These are phyloP conservation scores for Pinus tabuliformis DNA, from an alignment of 75 land plant species.

Conservation along the genomic window DNA sequence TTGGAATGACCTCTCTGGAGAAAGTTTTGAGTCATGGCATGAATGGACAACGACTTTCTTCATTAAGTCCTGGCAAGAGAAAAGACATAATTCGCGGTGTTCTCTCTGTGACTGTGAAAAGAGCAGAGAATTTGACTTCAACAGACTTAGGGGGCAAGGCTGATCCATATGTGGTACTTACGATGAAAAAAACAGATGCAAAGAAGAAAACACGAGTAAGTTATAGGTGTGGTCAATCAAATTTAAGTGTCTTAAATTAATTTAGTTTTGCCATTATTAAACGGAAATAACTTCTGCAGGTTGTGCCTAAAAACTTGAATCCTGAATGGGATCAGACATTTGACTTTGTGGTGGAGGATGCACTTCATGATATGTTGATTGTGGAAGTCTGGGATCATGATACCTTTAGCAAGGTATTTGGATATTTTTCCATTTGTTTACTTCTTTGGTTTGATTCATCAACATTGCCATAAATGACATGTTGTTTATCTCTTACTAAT, in stretches of 20 bases:
- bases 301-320: conserved; percentile 70
- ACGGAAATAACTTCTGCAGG: conserved; percentile 40
- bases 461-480: neutral
- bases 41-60: conserved; percentile 26
- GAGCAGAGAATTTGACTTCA: conserved; percentile 78
- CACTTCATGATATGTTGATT: conserved; percentile 83
- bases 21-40: conserved; percentile 44
- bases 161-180: conserved; percentile 85
- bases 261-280: neutral
- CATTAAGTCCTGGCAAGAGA: conserved; percentile 32
- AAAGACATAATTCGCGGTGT: conserved; percentile 81
- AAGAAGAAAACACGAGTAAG: conserved; percentile 69
- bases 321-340: conserved; percentile 98
- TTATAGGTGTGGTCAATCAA: neutral
- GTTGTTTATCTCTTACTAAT: neutral
- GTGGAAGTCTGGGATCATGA: conserved; percentile 92
- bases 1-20: conserved; percentile 72
- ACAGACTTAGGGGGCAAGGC: conserved; percentile 70
- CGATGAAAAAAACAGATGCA: conserved; percentile 69
- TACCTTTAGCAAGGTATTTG: conserved; percentile 87
- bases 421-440: neutral
- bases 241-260: neutral
- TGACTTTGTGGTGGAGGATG: conserved; percentile 96
- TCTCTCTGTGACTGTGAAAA: conserved; percentile 79
- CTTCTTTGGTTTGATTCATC: conserved; percentile 1